Evolutionary conservation across 2,329 filamentous ascomycete genomes (phyloP).

Genomic region (Cladobotryum protrusum): DNA sequence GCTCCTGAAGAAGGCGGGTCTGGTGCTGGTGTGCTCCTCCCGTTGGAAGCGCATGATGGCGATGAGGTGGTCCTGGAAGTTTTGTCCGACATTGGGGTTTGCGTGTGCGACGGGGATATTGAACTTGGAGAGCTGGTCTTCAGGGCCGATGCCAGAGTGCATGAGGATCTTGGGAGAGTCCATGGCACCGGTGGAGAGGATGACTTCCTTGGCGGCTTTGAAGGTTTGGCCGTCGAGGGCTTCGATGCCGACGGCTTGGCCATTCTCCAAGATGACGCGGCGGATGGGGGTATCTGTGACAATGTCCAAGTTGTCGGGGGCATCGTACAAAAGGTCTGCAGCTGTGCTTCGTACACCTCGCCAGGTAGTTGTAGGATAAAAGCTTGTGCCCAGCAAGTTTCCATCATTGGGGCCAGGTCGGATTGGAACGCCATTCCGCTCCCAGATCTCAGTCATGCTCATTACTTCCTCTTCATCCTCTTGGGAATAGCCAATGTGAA

Average conservation of each 20-base stretch:
- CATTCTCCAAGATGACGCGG: slow-evolving; percentile 62
- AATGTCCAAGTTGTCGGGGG: slow-evolving; percentile 47
- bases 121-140: slow-evolving; percentile 26
- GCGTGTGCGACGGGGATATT: slow-evolving; percentile 30
- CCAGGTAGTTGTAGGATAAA: slow-evolving; percentile 43
- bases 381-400: slow-evolving; percentile 49
- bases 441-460: slow-evolving; percentile 40
- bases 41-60: slow-evolving; percentile 32
- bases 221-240: slow-evolving; percentile 88
- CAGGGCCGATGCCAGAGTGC: slow-evolving; percentile 36
- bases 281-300: slow-evolving; percentile 42
- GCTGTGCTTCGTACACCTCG: slow-evolving; percentile 45
- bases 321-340: slow-evolving; percentile 38
- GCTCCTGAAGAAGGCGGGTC: slow-evolving; percentile 40
- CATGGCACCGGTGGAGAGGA: slow-evolving; percentile 37
- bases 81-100: slow-evolving; percentile 32
- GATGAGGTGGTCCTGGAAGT: slow-evolving; percentile 36
- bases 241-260: slow-evolving; percentile 92
- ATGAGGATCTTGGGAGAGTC: slow-evolving; percentile 39
- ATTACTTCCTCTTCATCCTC: slow-evolving; percentile 45
- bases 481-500: slow-evolving; percentile 42
- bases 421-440: slow-evolving; percentile 37
- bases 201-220: slow-evolving; percentile 46
- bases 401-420: slow-evolving; percentile 55
- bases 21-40: slow-evolving; percentile 34